Evolutionary conservation across 2,329 filamentous ascomycete genomes (phyloP), one percentile per base, ranked within the genome.

Genomic region (Oidium heveae): DNA sequence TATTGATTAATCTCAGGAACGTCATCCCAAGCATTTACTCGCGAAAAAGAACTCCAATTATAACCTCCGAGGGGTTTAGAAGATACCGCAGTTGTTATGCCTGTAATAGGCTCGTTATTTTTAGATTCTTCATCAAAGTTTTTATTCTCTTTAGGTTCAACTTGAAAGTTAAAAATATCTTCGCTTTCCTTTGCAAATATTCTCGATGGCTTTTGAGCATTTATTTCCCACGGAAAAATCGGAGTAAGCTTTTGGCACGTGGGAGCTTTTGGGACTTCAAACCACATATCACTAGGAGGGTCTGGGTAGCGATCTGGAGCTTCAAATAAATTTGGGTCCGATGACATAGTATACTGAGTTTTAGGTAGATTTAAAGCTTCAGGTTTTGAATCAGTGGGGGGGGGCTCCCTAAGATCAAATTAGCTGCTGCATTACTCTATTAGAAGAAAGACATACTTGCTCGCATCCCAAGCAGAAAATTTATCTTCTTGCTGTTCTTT

Each of bases 11-110:
- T 98, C 59, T 86, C 83, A 13, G 85, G 84, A 54, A 93, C 76
- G 54, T 86, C 84, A 63, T 98, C 91, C 91, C 91, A 98, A 16
- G 86, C 88, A 66, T 96, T 98, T 53, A 73, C 77, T 50, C 79
- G 75, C n/a, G 77, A 72, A 44, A 83, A 94, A 50, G 74, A 74
- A 58, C 78, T 75, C 84, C 85, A 94, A 20, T 79, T 74, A 62
- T 81, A 73, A 52, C n/a, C n/a, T n/a, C n/a, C n/a, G n/a, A n/a
- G n/a, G n/a, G n/a, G n/a, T n/a, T n/a, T n/a, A n/a, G n/a, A n/a
- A n/a, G n/a, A n/a, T n/a, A n/a, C n/a, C n/a, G n/a, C n/a, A n/a
- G n/a, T n/a, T n/a, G n/a, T n/a, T n/a, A n/a, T n/a, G n/a, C n/a
- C n/a, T n/a, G n/a, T n/a, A n/a, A n/a, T n/a, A n/a, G n/a, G n/a